Conservation (phyloP, 2,329 filamentous ascomycete genomes). For the Claviceps sp. region DNA sequence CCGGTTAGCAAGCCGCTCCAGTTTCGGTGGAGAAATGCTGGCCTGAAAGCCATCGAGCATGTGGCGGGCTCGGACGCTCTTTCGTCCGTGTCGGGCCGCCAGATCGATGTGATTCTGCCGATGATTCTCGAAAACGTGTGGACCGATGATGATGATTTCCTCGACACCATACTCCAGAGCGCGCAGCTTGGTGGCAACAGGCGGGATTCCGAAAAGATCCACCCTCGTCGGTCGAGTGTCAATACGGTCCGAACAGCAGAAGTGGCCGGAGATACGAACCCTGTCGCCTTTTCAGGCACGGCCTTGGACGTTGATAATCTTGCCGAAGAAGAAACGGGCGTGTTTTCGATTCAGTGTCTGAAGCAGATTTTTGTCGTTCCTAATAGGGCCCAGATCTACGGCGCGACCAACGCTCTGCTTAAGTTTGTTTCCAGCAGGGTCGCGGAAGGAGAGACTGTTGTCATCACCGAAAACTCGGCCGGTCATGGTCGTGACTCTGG, state of each 20-base stretch:
- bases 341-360: constrained; percentile 74
- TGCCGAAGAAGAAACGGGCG: constrained; percentile 76
- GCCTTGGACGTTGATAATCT: constrained; percentile 79
- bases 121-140: constrained; percentile 80
- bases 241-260: constrained; percentile 58
- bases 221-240: constrained; percentile 61
- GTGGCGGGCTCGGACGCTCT: constrained; percentile 70
- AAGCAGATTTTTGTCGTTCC: constrained; percentile 76
- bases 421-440: constrained; percentile 57
- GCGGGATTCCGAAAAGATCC: constrained; percentile 47
- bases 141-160: constrained; percentile 55
- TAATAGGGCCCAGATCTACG: constrained; percentile 68
- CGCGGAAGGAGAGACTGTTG: constrained; percentile 33
- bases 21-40: constrained; percentile 64
- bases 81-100: constrained; percentile 58
- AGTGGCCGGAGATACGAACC: constrained; percentile 50
- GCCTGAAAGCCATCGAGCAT: constrained; percentile 66
- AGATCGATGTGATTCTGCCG: constrained; percentile 67
- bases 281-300: constrained; percentile 62
- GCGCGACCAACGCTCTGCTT: constrained; percentile 60
- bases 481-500: constrained; percentile 36
- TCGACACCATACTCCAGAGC: constrained; percentile 55
- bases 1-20: constrained; percentile 56
- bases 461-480: constrained; percentile 33
- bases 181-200: constrained; percentile 52